phyloP scores from a whole-genome alignment of 495 filamentous ascomycete species.

The Penicillium dipodomyicola region DNA sequence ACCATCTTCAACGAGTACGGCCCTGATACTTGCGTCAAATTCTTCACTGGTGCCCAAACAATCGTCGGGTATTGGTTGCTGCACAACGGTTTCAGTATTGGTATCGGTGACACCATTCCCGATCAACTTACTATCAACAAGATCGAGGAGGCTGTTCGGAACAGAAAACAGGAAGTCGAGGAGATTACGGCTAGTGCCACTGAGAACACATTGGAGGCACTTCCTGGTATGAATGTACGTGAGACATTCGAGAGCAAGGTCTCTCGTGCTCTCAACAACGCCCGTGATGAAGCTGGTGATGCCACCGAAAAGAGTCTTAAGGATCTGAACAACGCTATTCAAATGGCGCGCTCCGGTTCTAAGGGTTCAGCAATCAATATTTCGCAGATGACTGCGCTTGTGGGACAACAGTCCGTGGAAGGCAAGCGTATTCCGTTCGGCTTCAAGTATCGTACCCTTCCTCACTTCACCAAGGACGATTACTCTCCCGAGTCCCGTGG shows the following conservation, averaged over 20 bases:
- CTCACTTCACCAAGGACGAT: conserved; percentile 98
- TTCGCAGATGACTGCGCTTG: conserved; percentile 96
- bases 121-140: conserved; percentile 76
- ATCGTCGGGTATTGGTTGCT: conserved; percentile 96
- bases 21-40: conserved; percentile 74
- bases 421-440: conserved; percentile 99
- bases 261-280: conserved; percentile 86
- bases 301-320: conserved; percentile 86
- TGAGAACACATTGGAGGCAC: conserved; percentile 76
- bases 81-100: conserved; percentile 97
- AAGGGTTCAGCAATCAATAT: conserved; percentile 99
- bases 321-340: conserved; percentile 90
- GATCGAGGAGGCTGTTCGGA: conserved; percentile 74
- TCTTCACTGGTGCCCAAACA: conserved; percentile 92
- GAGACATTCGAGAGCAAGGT: conserved; percentile 97
- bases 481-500: conserved; percentile 95
- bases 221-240: conserved; percentile 96
- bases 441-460: conserved; percentile 96
- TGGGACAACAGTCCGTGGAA: conserved; percentile 96
- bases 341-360: conserved; percentile 93
- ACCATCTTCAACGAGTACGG: conserved; percentile 96
- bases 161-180: conserved; percentile 76
- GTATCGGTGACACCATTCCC: conserved; percentile 97
- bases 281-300: conserved; percentile 94
- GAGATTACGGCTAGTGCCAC: conserved; percentile 72